phyloP scores from a whole-genome alignment of 2,329 filamentous ascomycete genomes.

The Hypocreales sp. region DNA sequence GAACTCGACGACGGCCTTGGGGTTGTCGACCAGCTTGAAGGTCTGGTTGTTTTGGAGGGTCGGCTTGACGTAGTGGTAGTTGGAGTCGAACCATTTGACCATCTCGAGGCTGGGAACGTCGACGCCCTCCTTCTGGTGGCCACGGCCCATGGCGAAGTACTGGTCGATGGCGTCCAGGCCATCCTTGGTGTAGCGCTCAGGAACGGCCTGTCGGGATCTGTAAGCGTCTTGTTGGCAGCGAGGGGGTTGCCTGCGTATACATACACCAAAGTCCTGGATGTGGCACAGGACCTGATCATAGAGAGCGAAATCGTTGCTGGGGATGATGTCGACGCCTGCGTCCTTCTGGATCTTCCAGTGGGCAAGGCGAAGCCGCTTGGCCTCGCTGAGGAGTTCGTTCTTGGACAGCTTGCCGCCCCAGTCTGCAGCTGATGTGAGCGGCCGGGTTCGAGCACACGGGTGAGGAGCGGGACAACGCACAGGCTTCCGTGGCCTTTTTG shows the following conservation, averaged over 20 bases:
- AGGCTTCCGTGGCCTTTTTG: constrained; percentile 99
- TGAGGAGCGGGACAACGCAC: constrained; percentile 27
- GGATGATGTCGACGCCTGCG: constrained; percentile 92
- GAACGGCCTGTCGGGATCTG: constrained; percentile 63
- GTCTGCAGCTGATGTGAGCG: constrained; percentile 22
- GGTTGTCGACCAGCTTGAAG: constrained; percentile 75
- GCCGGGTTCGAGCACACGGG: constrained; percentile 3
- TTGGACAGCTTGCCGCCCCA: constrained; percentile 93
- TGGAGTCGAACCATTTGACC: constrained; percentile 99
- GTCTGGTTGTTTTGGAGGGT: constrained; percentile 93
- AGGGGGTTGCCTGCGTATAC: too few species aligned
- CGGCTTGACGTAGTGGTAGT: constrained; percentile 99
- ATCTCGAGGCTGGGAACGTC: constrained; percentile 95
- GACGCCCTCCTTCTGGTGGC: constrained; percentile 86
- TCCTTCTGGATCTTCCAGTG: constrained; percentile 99
- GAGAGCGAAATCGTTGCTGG: constrained; percentile 98
- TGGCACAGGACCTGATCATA: constrained; percentile 97
- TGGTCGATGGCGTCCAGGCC: constrained; percentile 79
- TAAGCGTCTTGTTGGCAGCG: too few species aligned
- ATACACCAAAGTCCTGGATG: constrained; percentile 93
- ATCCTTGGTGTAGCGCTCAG: constrained; percentile 86
- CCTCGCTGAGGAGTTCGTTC: constrained; percentile 80
- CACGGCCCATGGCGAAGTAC: constrained; percentile 99
- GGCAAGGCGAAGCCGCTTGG: constrained; percentile 86
- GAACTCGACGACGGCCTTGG: constrained; percentile 92